Evolutionary conservation across 495 filamentous ascomycete species (phyloP), one percentile per base, ranked within the genome.

Genomic region (Penicillium samsonianum): DNA sequence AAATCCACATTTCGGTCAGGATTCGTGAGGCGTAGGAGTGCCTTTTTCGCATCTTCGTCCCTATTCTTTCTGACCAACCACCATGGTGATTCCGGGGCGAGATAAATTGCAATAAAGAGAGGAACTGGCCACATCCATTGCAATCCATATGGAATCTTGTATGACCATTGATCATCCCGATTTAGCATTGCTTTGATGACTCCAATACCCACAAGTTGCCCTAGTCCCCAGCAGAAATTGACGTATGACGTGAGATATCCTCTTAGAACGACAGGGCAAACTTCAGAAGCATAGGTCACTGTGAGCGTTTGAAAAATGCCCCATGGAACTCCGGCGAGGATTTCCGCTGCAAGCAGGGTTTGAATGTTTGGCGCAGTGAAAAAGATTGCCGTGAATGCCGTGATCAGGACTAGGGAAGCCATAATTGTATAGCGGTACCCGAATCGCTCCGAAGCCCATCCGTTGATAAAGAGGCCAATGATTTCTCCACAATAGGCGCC

Each of bases 61-160:
- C 60, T 54, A 1, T 67, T 63, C 20, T 72, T 62, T 5, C 74
- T 68, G 5, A 71, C 71, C 2, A 76, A 73, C 72, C 73, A 79
- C 70, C 75, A 83, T 3, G 79, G 79, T 6, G 71, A 73, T 42
- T 79, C 78, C 1, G 80, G 81, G 7, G 73, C 75, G 43, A 81
- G 77, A 9, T 41, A 50, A 40, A 73, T 55, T 0, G 64, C 65
- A 23, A 78, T 55, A 11, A 78, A 66, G 5, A 84, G 62, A 0
- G 76, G 67, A 33, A 77, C 66, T 1, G 79, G 79, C 82, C 80
- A 84, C 23, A 81, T 53, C 80, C 81, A 84, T 62, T 83, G 82
- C 9, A 83, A 50, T 5, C 79, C 76, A 60, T 82, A 84, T 0
- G 82, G 82, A 44, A 84, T 83, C 38, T 72, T 75, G 55, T 82